Evolutionary conservation across 208 protist species (phyloP).

Genomic region (Strigomonas culicis): DNA sequence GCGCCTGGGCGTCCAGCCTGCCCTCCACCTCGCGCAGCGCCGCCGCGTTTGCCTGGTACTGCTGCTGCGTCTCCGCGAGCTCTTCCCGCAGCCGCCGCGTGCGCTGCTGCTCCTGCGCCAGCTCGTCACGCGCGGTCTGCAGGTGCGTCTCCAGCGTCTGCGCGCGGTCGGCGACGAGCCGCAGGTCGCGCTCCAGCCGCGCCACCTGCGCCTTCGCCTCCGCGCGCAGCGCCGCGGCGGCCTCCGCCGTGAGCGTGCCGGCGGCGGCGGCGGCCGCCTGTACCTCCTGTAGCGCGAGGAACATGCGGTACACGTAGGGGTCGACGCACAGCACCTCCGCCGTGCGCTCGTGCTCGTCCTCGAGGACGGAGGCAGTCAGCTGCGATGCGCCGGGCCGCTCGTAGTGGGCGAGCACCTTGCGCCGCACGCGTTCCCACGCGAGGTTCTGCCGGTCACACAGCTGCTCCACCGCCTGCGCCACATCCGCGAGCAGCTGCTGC

Average conservation of each 20-base stretch:
- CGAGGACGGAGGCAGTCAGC: background rate
- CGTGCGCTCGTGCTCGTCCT: background rate
- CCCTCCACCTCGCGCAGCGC: constrained; percentile 5
- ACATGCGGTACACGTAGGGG: background rate
- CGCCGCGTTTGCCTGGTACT: background rate
- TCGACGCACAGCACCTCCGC: background rate
- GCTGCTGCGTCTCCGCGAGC: background rate
- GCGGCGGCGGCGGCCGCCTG: background rate
- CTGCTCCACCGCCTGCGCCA: background rate
- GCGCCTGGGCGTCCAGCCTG: background rate
- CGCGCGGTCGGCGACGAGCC: background rate
- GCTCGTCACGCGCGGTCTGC: constrained; percentile 8
- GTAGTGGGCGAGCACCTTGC: background rate
- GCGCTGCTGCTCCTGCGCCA: background rate
- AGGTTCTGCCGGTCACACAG: background rate
- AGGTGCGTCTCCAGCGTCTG: constrained; percentile 10
- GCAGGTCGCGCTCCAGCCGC: constrained; percentile 6
- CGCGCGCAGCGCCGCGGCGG: background rate
- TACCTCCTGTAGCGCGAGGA: background rate
- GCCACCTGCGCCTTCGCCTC: constrained; percentile 1
- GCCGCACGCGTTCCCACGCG: constrained; percentile 5
- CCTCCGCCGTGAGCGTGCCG: background rate
- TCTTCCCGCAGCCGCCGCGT: constrained; percentile 10
- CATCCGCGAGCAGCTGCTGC: background rate
- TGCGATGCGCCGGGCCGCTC: background rate